Evolutionary conservation across 1,139 yeast species (phyloP), one percentile per base, ranked within the genome.

Genomic region (Hyphopichia wangnamkhiaoensis): DNA sequence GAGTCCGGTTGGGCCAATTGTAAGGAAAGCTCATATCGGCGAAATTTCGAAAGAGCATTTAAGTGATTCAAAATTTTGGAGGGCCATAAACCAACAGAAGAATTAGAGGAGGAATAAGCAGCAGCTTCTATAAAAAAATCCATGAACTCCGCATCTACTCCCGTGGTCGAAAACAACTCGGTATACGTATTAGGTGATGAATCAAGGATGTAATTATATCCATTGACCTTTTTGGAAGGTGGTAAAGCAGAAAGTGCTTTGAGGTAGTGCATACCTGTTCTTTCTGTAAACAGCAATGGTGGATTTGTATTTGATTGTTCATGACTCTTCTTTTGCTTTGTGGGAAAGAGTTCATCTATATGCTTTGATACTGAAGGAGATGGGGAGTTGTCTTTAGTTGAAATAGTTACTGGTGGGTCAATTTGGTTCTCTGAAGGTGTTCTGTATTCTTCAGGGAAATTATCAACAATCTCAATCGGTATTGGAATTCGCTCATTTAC

Each of bases 141-240:
- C 13, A 84, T 58, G 40, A 79, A 72, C 14, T 76, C 80, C 0
- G 78, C 58, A 42, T 84, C 91, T 1, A 84, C 59, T 1, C 88
- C 88, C 2, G 76, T 70, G 2, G 56, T 45, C 1, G 58, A 50
- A 44, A 78, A 80, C 2, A 79, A 52, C 1, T 55, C 53, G 1
- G 50, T 35, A 31, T 71, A 62, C 2, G 62, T 59, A 0, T 45
- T 39, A 0, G 66, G 46, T 2, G 64, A 49, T 1, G 79, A 42
- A 1, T 48, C 41, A 12, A 79, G 53, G 7, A 80, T 65, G 45
- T 68, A 76, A 15, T 52, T 41, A 44, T 76, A 76, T 0, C 76
- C 74, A 7, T 61, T 48, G 2, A 38, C 42, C 45, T 61, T 65
- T 29, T 65, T 48, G 0, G 54, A 48, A 6, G 48, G 55, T 1